These are phyloP conservation scores for Yamadazyma sp. DNA, from an alignment of 1,139 yeast species.

Conservation along the genomic window DNA sequence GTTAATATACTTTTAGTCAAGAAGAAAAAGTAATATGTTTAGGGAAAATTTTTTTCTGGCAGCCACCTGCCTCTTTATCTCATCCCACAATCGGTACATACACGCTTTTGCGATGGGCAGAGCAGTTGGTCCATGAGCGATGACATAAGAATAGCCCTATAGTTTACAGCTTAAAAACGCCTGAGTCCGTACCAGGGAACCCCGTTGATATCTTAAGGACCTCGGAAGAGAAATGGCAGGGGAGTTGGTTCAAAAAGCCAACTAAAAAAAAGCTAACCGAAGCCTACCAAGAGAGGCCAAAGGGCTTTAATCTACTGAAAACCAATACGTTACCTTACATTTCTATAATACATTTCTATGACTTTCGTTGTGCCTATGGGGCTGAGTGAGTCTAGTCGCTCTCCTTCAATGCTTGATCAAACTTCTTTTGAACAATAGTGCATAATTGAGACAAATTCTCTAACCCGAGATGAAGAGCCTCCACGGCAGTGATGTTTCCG, in stretches of 20 bases:
- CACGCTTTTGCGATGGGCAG: neutral
- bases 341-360: conserved; percentile 3
- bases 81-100: neutral
- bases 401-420: conserved; percentile 21
- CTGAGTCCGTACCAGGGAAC: too few species aligned
- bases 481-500: conserved; percentile 84
- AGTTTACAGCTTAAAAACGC: too few species aligned
- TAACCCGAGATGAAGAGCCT: conserved; percentile 89
- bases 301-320: too few species aligned
- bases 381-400: neutral
- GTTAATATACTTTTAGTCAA: conserved; percentile 1
- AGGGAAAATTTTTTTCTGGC: neutral
- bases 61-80: neutral
- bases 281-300: too few species aligned
- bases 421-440: conserved; percentile 76
- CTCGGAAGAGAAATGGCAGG: too few species aligned
- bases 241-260: too few species aligned
- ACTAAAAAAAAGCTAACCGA: too few species aligned
- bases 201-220: too few species aligned
- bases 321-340: neutral
- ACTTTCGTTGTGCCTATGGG: too few species aligned
- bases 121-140: neutral
- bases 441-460: conserved; percentile 84
- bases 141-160: too few species aligned
- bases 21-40: neutral